A percentile compares a stretch with the other conserved stretches of the same genome.
These are phyloP conservation scores for Dipteronia sinensis DNA, from an alignment of 345 rosid species.

Conservation along the genomic window DNA sequence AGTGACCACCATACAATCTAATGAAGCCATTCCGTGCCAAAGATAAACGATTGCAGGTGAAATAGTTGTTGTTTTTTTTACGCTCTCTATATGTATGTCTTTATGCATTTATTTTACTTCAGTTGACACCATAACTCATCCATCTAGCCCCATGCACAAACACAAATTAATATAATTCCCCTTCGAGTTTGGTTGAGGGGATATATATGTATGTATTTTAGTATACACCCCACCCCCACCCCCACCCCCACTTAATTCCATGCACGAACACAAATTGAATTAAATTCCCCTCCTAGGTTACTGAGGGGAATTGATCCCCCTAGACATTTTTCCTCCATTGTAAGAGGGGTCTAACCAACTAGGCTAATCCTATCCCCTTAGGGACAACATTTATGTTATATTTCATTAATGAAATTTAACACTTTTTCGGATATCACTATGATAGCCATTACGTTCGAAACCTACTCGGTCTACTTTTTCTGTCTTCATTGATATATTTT, in stretches of 20 bases:
- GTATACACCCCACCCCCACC: neutral
- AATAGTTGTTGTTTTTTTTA: neutral
- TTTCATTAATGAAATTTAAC: neutral
- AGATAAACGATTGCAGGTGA: constrained; percentile 70
- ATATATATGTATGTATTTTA: neutral
- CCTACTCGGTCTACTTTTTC: neutral
- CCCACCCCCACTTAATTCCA: neutral
- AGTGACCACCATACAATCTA: constrained; percentile 77
- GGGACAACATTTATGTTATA: neutral
- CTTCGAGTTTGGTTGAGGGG: neutral
- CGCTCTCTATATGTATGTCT: neutral
- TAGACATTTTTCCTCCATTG: neutral
- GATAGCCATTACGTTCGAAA: neutral
- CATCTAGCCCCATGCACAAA: neutral
- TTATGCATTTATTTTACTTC: neutral
- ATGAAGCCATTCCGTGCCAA: constrained; percentile 73
- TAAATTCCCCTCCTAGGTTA: neutral
- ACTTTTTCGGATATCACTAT: neutral
- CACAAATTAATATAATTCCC: neutral
- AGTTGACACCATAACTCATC: neutral
- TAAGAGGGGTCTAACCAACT: neutral
- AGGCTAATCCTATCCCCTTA: neutral
- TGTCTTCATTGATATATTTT: neutral
- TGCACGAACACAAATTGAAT: neutral
- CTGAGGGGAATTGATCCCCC: neutral